These are phyloP conservation scores for Aspergillus aculeatus DNA, from an alignment of 2,329 filamentous ascomycete genomes.

Conservation along the genomic window DNA sequence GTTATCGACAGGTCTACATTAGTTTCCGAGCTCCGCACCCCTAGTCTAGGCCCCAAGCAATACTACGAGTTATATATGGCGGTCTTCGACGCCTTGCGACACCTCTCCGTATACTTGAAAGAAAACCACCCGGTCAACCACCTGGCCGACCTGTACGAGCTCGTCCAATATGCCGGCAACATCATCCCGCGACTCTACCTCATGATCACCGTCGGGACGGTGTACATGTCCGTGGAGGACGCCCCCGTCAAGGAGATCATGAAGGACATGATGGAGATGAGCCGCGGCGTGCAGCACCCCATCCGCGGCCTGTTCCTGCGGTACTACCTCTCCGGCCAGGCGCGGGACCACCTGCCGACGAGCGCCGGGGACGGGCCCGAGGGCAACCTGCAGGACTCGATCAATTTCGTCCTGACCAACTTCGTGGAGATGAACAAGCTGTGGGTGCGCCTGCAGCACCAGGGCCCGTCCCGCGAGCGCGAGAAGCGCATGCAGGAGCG, in stretches of 20 bases:
- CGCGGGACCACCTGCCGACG: constrained; percentile 79
- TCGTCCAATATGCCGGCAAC: constrained; percentile 97
- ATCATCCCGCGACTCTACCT: constrained; percentile 95
- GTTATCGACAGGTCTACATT: constrained; percentile 69
- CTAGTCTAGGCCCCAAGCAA: constrained; percentile 96
- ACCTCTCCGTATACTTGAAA: constrained; percentile 92
- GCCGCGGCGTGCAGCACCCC: constrained; percentile 92
- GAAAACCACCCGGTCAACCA: constrained; percentile 98
- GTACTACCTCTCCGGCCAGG: constrained; percentile 95
- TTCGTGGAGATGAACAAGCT: constrained; percentile 99
- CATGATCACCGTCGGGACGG: constrained; percentile 98
- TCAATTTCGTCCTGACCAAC: constrained; percentile 96
- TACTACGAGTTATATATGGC: constrained; percentile 99
- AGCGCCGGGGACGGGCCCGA: constrained; percentile 86
- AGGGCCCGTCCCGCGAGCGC: constrained; percentile 91
- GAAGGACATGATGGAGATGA: constrained; percentile 99
- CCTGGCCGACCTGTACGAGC: constrained; percentile 94
- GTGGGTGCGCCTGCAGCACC: constrained; percentile 95
- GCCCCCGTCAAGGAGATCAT: constrained; percentile 99
- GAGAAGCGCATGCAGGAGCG: constrained; percentile 92
- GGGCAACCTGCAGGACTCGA: constrained; percentile 93
- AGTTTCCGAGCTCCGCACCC: constrained; percentile 96
- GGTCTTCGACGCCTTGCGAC: constrained; percentile 94
- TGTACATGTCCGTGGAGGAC: constrained; percentile 98
- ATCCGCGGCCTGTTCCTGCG: constrained; percentile 91